Base-by-base conservation (phyloP, 2,329 filamentous ascomycete species). In the Arthrobotrys iridis region DNA sequence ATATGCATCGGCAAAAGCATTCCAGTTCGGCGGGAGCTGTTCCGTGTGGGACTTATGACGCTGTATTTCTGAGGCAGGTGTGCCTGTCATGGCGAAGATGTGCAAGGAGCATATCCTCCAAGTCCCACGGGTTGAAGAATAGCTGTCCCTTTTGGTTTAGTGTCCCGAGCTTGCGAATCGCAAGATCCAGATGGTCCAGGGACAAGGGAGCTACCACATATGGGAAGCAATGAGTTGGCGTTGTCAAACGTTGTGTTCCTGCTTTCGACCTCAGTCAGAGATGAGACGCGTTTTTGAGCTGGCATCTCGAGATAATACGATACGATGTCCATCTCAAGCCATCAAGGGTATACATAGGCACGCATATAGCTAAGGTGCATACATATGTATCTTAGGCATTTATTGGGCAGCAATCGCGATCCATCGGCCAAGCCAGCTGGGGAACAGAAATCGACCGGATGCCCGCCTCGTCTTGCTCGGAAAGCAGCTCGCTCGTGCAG, bases 1-100 rank as follows among this genome's bases (percentile, higher is more conserved):
- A 59, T 43, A 52, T 41, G 40, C 52, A 57, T 63, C 30, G 35
- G 46, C 18, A 37, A 48, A 41, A 52, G 46, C 43, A 46, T 60
- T 55, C 40, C 13, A 59, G 37, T 35, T 62, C 68, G 68, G 60
- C 68, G 60, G 68, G 68, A 74, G 30, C 60, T 74, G 68, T 74
- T 74, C 68, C 68, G 68, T 43, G 60, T 74, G 68, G 68, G 55
- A 62, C 68, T n/a, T 45, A 59, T 62, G 45, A 60, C 57, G 62
- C 50, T 20, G 33, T 20, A 43, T 37, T 52, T 48, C 41, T 45
- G 59, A 72, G 41, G 26, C 46, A 58, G 46, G 60, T 43, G 52
- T 60, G 52, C 20, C 24, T 43, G 43, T 46, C 57, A 41, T 26
- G 35, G 52, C 41, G 52, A 65, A 59, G 59, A 60, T 65, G 48